These are phyloP conservation scores for Papiliotrema laurentii DNA, from an alignment of 1,284 basidiomycete genomes.

Conservation along the genomic window DNA sequence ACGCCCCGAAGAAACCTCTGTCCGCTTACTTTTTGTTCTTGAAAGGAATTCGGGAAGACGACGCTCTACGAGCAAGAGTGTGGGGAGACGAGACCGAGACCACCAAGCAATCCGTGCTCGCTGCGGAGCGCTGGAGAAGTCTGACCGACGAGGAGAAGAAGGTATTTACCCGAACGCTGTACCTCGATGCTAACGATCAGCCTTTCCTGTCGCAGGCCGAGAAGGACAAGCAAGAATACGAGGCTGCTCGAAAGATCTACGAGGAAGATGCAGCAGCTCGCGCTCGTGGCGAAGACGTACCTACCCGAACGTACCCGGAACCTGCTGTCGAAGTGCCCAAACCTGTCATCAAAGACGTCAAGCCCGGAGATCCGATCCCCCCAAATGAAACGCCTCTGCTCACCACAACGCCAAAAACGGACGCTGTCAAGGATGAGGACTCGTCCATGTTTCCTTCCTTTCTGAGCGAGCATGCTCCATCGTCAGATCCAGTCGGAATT, in stretches of 20 bases:
- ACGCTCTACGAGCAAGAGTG: conserved; percentile 65
- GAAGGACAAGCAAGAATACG: conserved; percentile 87
- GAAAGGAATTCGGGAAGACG: conserved; percentile 71
- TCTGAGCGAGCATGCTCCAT: not conserved
- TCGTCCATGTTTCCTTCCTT: too few relatives aligned
- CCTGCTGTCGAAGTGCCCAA: conserved; percentile 8
- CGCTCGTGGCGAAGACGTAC: conserved; percentile 33
- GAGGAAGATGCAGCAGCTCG: conserved; percentile 34
- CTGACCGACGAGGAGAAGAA: conserved; percentile 88
- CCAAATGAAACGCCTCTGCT: not conserved
- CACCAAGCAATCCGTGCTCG: conserved; percentile 88
- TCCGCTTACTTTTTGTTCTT: conserved; percentile 94
- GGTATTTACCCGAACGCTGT: too few relatives aligned
- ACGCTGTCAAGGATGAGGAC: not conserved
- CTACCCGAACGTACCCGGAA: conserved; percentile 9
- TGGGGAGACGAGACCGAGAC: conserved; percentile 93
- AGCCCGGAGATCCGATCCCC: not conserved
- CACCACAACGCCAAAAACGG: conserved; percentile 1
- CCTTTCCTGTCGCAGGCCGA: conserved; percentile 86
- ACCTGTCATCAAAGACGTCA: conserved; percentile 5
- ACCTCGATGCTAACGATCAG: too few relatives aligned
- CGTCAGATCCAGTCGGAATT: too few relatives aligned
- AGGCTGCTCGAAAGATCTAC: conserved; percentile 50
- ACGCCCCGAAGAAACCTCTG: conserved; percentile 92
- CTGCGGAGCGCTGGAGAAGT: conserved; percentile 84